phyloP scores from a whole-genome alignment of 2,329 filamentous ascomycete genomes.

The Xylaria sp. region DNA sequence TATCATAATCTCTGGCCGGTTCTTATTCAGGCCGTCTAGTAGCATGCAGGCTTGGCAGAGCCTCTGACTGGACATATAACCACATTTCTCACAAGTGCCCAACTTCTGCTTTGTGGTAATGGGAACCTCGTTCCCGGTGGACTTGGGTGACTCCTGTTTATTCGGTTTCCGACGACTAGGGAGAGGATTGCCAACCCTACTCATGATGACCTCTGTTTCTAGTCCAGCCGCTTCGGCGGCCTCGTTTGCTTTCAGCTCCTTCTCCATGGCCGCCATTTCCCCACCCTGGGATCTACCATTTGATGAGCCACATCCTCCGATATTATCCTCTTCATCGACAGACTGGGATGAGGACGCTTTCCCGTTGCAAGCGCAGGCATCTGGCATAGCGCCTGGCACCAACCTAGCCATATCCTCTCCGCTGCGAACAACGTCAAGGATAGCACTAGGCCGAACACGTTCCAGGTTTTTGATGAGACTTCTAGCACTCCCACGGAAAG shows the following conservation, averaged over 20 bases:
- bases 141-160: conserved; percentile 47
- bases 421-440: conserved; percentile 92
- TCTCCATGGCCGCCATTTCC: conserved; percentile 87
- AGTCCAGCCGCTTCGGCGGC: conserved; percentile 65
- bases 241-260: conserved; percentile 73
- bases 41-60: conserved; percentile 95
- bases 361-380: conserved; percentile 60
- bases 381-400: conserved; percentile 70
- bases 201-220: conserved; percentile 73
- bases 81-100: conserved; percentile 86
- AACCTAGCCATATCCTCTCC: conserved; percentile 95
- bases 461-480: conserved; percentile 96
- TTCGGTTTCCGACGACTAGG: conserved; percentile 51
- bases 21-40: conserved; percentile 91
- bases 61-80: conserved; percentile 94
- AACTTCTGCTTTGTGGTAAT: conserved; percentile 73
- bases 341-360: conserved; percentile 51
- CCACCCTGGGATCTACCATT: conserved; percentile 74
- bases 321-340: conserved; percentile 62
- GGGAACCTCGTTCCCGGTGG: conserved; percentile 42
- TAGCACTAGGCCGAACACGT: conserved; percentile 90
- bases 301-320: conserved; percentile 79
- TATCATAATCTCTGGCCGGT: conserved; percentile 68
- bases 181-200: conserved; percentile 51
- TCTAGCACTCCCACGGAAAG: conserved; percentile 91